Evolutionary conservation across 208 protist species (phyloP).

Genomic region (Trypanosoma scelopori): DNA sequence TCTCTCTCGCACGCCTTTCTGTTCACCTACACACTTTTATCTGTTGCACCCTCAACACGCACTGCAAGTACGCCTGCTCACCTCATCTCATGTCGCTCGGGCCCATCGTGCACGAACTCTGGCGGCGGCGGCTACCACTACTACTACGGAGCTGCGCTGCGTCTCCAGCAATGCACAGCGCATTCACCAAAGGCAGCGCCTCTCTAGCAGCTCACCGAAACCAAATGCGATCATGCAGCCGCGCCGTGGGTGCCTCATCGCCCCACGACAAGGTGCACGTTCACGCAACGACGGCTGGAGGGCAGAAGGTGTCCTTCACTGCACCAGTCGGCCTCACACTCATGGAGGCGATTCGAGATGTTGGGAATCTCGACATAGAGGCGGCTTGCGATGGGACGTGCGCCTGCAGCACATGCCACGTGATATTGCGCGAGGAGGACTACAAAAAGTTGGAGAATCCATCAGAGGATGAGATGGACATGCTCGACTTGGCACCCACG

Average conservation of each 20-base stretch:
- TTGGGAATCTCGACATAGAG: slow-evolving; percentile 94
- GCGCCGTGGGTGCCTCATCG: background rate
- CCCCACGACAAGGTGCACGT: slow-evolving; percentile 55
- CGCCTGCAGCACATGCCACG: slow-evolving; percentile 97
- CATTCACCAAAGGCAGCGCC: too few species aligned
- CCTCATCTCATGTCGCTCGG: too few species aligned
- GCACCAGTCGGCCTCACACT: slow-evolving; percentile 65
- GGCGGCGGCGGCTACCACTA: too few species aligned
- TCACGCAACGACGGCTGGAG: slow-evolving; percentile 30
- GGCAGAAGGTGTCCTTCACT: slow-evolving; percentile 32
- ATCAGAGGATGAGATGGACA: slow-evolving; percentile 94
- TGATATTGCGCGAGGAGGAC: slow-evolving; percentile 81
- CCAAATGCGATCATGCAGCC: background rate
- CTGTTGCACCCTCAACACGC: too few species aligned
- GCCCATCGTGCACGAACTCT: too few species aligned
- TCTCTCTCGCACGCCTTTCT: too few species aligned
- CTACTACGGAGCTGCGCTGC: too few species aligned
- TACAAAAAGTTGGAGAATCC: slow-evolving; percentile 79
- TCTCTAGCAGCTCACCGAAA: background rate
- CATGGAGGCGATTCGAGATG: slow-evolving; percentile 89
- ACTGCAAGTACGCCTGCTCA: too few species aligned
- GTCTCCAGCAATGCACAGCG: too few species aligned
- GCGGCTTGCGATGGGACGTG: slow-evolving; percentile 95
- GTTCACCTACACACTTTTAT: too few species aligned
- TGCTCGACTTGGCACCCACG: slow-evolving; percentile 83